These are phyloP conservation scores for Wickerhamiella parazyma DNA, from an alignment of 805 yeast genomes.

Conservation along the genomic window DNA sequence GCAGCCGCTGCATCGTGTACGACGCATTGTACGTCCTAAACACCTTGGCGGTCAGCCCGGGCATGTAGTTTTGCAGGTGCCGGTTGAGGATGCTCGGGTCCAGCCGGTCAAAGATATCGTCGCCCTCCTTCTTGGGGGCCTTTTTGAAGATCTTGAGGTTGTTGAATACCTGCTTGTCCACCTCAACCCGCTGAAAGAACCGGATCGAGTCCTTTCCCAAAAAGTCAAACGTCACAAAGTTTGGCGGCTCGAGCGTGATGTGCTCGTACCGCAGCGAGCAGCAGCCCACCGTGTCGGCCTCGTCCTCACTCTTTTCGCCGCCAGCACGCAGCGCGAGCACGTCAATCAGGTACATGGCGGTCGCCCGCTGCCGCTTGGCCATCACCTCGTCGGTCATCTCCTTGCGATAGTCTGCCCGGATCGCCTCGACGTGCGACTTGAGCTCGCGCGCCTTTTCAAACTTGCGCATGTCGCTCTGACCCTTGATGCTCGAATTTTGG, in stretches of 20 bases:
- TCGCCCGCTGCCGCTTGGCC: slow-evolving; percentile 84
- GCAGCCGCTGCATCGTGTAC: slow-evolving; percentile 89
- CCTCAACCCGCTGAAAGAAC: slow-evolving; percentile 83
- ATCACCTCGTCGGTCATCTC: slow-evolving; percentile 61
- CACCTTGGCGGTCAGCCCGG: slow-evolving; percentile 89
- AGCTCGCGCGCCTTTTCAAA: slow-evolving; percentile 88
- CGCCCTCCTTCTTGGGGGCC: slow-evolving; percentile 81
- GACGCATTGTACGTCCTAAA: slow-evolving; percentile 97
- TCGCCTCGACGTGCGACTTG: slow-evolving; percentile 53
- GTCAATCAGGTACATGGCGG: slow-evolving; percentile 86
- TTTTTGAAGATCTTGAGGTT: slow-evolving; percentile 77
- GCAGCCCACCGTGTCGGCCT: slow-evolving; percentile 97
- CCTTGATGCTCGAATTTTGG: slow-evolving; percentile 80
- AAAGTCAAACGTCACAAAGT: slow-evolving; percentile 76
- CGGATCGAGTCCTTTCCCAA: slow-evolving; percentile 92
- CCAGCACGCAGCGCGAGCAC: slow-evolving; percentile 93
- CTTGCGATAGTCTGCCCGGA: slow-evolving; percentile 59
- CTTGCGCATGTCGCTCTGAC: slow-evolving; percentile 78
- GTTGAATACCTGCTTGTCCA: slow-evolving; percentile 82
- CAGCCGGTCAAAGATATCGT: slow-evolving; percentile 79
- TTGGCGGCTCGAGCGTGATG: slow-evolving; percentile 72
- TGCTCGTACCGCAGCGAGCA: slow-evolving; percentile 89
- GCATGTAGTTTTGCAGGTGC: slow-evolving; percentile 79
- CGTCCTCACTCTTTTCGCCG: slow-evolving; percentile 94
- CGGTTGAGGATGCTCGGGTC: slow-evolving; percentile 74